Evolutionary conservation across 352 stramenopile species (phyloP).

Genomic region (Phytopythium litorale): DNA sequence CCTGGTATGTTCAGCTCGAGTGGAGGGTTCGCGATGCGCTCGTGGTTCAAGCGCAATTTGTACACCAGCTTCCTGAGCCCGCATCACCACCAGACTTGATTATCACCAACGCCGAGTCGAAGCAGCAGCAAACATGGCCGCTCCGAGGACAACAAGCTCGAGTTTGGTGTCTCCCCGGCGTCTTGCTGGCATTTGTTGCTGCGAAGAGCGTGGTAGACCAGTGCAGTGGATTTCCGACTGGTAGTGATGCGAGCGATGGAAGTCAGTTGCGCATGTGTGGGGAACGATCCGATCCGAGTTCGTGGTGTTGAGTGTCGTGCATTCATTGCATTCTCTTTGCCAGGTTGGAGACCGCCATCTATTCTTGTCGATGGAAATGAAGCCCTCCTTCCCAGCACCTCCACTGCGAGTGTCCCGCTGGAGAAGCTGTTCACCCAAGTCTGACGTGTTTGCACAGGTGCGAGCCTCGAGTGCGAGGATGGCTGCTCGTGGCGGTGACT

Average conservation of each 20-base stretch:
- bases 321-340: not conserved
- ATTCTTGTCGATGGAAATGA: conserved; percentile 1
- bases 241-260: not conserved
- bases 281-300: not conserved
- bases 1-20: conserved; percentile 25
- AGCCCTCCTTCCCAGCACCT: not conserved
- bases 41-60: conserved; percentile 32
- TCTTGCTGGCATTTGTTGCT: not conserved
- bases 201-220: not conserved
- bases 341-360: not conserved
- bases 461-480: not conserved
- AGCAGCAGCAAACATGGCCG: not conserved
- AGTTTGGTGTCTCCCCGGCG: not conserved
- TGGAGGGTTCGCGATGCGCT: conserved; percentile 28
- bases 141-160: not conserved
- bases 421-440: not conserved
- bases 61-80: conserved; percentile 9
- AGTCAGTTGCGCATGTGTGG: not conserved
- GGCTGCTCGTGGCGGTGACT: not conserved
- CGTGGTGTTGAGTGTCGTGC: not conserved
- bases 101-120: not conserved
- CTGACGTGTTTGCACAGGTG: not conserved
- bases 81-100: not conserved
- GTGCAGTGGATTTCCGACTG: not conserved
- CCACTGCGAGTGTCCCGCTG: too few relatives aligned